Evolutionary conservation across 1,139 yeast genomes (phyloP), one percentile per base, ranked within the genome.

Genomic region (Kodamaea sp.): DNA sequence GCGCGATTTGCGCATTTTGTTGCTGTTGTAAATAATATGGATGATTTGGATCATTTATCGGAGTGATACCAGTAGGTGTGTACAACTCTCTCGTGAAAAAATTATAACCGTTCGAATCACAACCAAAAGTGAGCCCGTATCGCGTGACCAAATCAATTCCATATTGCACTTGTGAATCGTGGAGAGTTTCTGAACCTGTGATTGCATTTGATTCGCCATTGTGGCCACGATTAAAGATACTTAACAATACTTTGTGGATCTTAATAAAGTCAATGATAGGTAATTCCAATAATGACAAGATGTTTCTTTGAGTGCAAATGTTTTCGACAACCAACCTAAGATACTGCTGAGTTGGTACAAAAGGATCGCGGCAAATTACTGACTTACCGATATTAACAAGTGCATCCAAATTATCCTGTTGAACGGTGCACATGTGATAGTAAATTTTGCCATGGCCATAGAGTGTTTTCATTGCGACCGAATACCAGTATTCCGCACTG

Each of bases 381-480:
- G 86, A 77, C 57, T 84, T 84, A 8, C 92, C 90, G 29, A 84
- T 75, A 49, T 84, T 82, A 38, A 82, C 88, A 47, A 84, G 73
- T 1, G 92, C 90, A 58, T 84, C 90, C 47, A 84, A 62, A 48
- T 84, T 83, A 56, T 84, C 89, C 57, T 80, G 84, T 55, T 84
- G 90, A 3, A 84, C 92, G 0, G 94, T 84, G 39, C 90, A 84
- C 78, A 83, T 81, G 55, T 84, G 94, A 52, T 84, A 84, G 53
- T 84, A 84, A 9, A 84, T 74, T 56, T 84, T 84, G 1, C 94
- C 94, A 54, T 82, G 88, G 2, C 92, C 89, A 57, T 79, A 83
- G 45, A 80, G 77, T 8, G 84, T 78, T 49, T 78, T 76, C 79
- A 83, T 76, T 8, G 90, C 78, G 24, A 77, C 70, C 27, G 78